Evolutionary conservation across 768 basidiomycete species (phyloP).

Genomic region (Tulasnella sp.): DNA sequence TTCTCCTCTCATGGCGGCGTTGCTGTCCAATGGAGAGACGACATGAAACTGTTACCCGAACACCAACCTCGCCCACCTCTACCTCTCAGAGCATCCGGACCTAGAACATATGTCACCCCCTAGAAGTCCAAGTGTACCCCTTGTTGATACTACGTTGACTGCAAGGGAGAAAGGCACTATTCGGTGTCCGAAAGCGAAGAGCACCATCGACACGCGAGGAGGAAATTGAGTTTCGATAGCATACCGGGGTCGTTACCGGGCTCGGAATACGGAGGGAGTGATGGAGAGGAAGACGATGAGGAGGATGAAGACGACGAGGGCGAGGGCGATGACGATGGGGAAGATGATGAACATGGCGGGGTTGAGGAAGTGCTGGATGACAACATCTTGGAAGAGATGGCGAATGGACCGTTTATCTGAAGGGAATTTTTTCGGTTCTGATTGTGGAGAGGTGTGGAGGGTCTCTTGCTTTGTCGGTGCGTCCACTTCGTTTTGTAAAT

Average conservation of each 20-base stretch:
- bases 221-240: conserved; percentile 57
- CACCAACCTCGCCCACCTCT: neutral
- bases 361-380: conserved; percentile 30
- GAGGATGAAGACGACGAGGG: no score
- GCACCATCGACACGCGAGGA: conserved; percentile 33
- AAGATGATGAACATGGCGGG: conserved; percentile 44
- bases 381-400: conserved; percentile 60
- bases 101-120: neutral
- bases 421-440: neutral
- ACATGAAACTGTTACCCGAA: conserved; percentile 22
- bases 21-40: conserved; percentile 61
- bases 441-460: no score
- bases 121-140: neutral
- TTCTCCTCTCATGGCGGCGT: conserved; percentile 66
- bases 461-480: neutral
- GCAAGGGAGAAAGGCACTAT: conserved; percentile 28
- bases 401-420: conserved; percentile 44
- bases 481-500: neutral
- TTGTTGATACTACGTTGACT: neutral
- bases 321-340: conserved; percentile 38
- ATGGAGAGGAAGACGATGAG: no score
- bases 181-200: conserved; percentile 29
- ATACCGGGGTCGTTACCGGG: conserved; percentile 74
- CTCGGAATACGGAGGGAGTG: conserved; percentile 30
- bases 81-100: neutral